Conservation (phyloP, 495 filamentous ascomycete species). For the Aspergillus avenaceus region DNA sequence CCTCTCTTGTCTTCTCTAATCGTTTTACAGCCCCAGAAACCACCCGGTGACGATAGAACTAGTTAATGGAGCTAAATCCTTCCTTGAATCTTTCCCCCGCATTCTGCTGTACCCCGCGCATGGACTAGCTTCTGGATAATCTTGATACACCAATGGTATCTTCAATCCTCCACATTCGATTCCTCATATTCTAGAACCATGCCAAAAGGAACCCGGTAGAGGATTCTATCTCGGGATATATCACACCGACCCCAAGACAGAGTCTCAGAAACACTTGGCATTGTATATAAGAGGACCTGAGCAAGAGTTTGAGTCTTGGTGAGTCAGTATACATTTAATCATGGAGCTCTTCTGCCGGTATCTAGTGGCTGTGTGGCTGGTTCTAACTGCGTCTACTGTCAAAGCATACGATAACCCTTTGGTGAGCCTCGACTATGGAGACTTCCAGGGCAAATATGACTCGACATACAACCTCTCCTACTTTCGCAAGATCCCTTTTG, state of each 20-base stretch:
- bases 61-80: background rate
- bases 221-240: slow-evolving; percentile 10
- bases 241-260: slow-evolving; percentile 6
- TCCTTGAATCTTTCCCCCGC: slow-evolving; percentile 1
- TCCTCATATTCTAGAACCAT: background rate
- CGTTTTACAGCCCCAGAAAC: too few species aligned
- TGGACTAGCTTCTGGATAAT: background rate
- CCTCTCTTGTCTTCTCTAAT: too few species aligned
- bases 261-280: background rate
- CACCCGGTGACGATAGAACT: too few species aligned
- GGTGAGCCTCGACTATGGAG: slow-evolving; percentile 48
- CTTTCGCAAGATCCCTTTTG: slow-evolving; percentile 57
- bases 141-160: slow-evolving; percentile 3
- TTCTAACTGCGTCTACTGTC: slow-evolving; percentile 4
- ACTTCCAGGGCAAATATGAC: slow-evolving; percentile 55
- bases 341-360: slow-evolving; percentile 5
- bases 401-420: slow-evolving; percentile 23
- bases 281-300: background rate
- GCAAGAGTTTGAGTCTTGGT: background rate
- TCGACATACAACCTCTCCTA: slow-evolving; percentile 47
- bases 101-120: background rate
- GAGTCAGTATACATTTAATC: background rate
- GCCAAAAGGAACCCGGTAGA: background rate
- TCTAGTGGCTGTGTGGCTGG: slow-evolving; percentile 1
- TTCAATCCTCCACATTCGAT: background rate